Percentiles rank a stretch among this genome's conserved stretches.
phyloP scores from a whole-genome alignment of 1,139 yeast species.

The Blastobotrys malaysiensis region DNA sequence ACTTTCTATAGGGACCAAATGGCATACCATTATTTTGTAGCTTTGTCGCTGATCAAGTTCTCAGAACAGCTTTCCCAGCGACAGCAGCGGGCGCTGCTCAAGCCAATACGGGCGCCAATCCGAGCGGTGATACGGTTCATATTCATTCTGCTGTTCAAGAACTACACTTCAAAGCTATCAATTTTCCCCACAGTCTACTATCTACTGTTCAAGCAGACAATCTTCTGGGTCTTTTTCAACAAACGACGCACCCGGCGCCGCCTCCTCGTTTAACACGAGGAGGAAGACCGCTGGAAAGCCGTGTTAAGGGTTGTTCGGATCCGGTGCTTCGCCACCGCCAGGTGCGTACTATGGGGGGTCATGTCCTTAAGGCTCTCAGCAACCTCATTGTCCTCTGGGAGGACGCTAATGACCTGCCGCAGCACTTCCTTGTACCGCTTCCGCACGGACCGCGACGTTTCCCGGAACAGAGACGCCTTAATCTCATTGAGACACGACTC shows the following conservation, averaged over 20 bases:
- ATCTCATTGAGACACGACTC: constrained; percentile 15
- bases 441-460: constrained; percentile 10
- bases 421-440: constrained; percentile 12
- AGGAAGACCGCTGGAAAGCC: not conserved
- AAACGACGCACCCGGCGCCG: not conserved
- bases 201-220: not conserved
- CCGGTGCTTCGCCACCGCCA: not conserved
- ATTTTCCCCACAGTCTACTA: not conserved
- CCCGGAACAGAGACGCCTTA: constrained; percentile 11
- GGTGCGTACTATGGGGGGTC: not conserved
- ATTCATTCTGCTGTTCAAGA: not conserved
- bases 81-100: not conserved
- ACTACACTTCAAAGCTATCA: not conserved
- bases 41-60: not conserved
- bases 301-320: not conserved
- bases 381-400: not conserved
- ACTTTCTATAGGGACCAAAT: not conserved
- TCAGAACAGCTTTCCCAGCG: not conserved
- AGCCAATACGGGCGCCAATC: not conserved
- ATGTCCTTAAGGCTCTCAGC: not conserved
- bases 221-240: not conserved
- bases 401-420: constrained; percentile 6
- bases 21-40: not conserved
- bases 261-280: not conserved
- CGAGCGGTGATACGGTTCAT: not conserved